Evolutionary conservation across 2,329 filamentous ascomycete genomes (phyloP), one percentile per base, ranked within the genome.

Genomic region (Ampelomyces quisqualis): DNA sequence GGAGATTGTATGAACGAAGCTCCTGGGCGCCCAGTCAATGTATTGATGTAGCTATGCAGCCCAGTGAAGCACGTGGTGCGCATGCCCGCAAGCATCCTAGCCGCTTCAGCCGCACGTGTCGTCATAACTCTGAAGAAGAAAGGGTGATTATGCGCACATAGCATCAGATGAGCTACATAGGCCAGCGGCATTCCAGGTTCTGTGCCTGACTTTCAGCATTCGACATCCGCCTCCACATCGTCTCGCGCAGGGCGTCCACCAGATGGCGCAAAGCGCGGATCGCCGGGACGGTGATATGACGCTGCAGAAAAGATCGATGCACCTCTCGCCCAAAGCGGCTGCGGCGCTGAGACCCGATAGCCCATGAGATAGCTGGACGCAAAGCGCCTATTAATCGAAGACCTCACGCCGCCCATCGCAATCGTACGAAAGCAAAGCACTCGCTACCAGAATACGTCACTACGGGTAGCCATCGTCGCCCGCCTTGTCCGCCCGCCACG

Each of bases 361-460:
- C 15, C 40, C 27, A 31, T 40, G 36, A 23, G 38, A 46, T 36
- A 40, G 38, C 15, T 28, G 38, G 33, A 21, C 13, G 26, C 27
- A 10, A 17, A 13, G 3, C 21, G 18, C 13, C 37, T 24, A 26
- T 34, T 24, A 34, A 41, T 21, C 28, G 19, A 34, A 33, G n/a
- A 19, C 24, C 26, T 31, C 23, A 10, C 29, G 27, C 22, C 21
- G 32, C 29, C 18, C 39, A 20, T 32, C 28, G 38, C 33, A 20
- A 40, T 37, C 27, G 37, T 27, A 18, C 32, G 21, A 38, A 32
- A 40, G 17, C 7, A 38, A 34, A 23, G 22, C 3, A 23, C 11
- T 30, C 15, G 26, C 15, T 30, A 30, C 34, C 26, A 38, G 22
- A 29, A 30, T 42, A 50, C 49, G 49, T 53, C 50, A 53, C 42